Base-by-base conservation (phyloP, 495 filamentous ascomycete genomes). In the Xylaria longipes region DNA sequence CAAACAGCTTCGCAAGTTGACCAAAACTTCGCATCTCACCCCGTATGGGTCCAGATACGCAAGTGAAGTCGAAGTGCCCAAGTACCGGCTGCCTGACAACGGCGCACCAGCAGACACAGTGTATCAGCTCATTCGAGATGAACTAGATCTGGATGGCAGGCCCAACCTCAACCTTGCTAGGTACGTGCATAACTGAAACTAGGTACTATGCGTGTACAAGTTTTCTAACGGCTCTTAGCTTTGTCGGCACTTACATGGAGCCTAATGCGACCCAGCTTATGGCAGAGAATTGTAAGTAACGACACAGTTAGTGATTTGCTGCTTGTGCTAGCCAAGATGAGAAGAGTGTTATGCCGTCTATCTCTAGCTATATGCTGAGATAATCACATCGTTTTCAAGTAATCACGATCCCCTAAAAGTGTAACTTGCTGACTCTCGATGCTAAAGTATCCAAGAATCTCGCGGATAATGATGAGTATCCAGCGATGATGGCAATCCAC, bases 171-270 rank as follows among this genome's bases (percentile, higher is more conserved):
- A 93, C 73, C 80, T 93, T 20, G 91, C 90, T 64, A 88, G 85
- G 80, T 86, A 78, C 33, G 48, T 22, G 0, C 39, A 39, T 50
- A 6, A 22, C 5, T 27, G 27, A 11, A 11, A 33, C 29, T 22
- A 12, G 41, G 27, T 37, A 12, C 43, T 33, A 5, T 27, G 33
- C 29, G 39, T 50, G 27, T 12, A 45, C 37, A 27, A 6, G 22
- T 5, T 43, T 61, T 65, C 29, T 67, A 65, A 72, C 60, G 31
- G 15, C 9, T 67, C 1, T 48, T 37, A 88, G 85, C 71, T 94
- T 94, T 73, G 91, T 93, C 5, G 87, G 88, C 50, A 93, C 92
- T 3, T 93, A 91, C 72, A 90, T 92, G 87, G 91, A 93, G 70
- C 81, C 84, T 0, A 84, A 91, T 67, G 90, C 90, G 43, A 85